Percentiles rank a stretch among this genome's conserved stretches.
phyloP scores from a whole-genome alignment of 108 stramenopile species.

The Discostella stelligeroides region DNA sequence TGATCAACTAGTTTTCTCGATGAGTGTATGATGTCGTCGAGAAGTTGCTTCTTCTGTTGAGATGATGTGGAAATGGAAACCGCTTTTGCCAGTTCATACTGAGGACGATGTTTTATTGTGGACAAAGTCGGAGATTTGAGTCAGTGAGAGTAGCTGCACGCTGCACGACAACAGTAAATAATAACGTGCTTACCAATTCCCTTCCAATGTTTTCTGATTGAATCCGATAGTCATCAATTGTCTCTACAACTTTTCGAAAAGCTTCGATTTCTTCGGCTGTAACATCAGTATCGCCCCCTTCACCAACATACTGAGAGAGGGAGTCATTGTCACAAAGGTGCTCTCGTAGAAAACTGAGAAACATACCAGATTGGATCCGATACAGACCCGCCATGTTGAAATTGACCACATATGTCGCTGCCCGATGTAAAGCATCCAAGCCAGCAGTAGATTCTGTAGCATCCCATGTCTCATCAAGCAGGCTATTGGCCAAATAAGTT shows the following conservation, averaged over 20 bases:
- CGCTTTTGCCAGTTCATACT: constrained; percentile 29
- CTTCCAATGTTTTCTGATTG: constrained; percentile 39
- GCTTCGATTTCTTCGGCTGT: constrained; percentile 31
- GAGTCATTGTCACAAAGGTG: constrained; percentile 35
- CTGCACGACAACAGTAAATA: no score
- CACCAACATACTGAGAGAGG: constrained; percentile 12
- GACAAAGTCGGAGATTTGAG: background rate
- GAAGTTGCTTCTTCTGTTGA: constrained; percentile 18
- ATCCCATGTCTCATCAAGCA: background rate
- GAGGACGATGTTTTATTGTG: background rate
- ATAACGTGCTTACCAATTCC: constrained; percentile 26
- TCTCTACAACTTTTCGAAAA: constrained; percentile 55
- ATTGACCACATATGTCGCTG: constrained; percentile 64
- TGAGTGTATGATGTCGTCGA: constrained; percentile 37
- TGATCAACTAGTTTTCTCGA: constrained; percentile 46
- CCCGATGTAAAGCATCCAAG: constrained; percentile 38
- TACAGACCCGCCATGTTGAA: constrained; percentile 81
- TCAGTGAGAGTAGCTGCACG: background rate
- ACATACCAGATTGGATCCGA: constrained; percentile 63
- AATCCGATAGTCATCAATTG: constrained; percentile 54
- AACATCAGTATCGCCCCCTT: constrained; percentile 10
- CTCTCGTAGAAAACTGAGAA: constrained; percentile 70
- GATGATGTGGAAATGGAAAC: constrained; percentile 12
- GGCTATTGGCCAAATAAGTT: constrained; percentile 11
- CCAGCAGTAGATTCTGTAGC: constrained; percentile 1